Base-by-base conservation (phyloP, 441 rosid genomes). In the Iberis amara region DNA sequence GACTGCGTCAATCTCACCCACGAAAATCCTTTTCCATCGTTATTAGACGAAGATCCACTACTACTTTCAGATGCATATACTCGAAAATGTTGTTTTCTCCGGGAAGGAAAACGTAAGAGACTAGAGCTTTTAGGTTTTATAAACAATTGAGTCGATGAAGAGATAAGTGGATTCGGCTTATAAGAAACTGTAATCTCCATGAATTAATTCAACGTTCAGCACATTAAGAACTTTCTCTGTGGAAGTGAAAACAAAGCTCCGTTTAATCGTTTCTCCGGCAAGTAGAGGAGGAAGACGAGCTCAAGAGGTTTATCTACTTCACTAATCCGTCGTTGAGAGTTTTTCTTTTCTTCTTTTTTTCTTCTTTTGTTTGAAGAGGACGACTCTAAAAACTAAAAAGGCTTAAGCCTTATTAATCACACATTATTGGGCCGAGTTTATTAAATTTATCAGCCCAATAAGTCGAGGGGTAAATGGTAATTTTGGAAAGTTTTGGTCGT, bases 1-100 rank as follows among this genome's bases (percentile, higher is more conserved):
- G 85, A 74, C 57, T 62, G 72, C 33, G 57, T 41, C 15, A 87
- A 49, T 8, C 65, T 70, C 60, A 35, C 61, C 97, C 95, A 86
- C 21, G 86, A 78, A 51, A 80, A 76, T 35, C 78, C 83, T 18
- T 3, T 18, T 45, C 64, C 76, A 24, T 39, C 21, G 32, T 55
- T 61, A 27, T 61, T 44, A 55, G 66, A 66, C 21, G 71, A 52
- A 11, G 85, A 61, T 36, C 81, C 79, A 61, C 49, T 61, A 24
- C 65, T 58, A 52, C 57, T 70, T 6, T 74, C 61, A 38, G 96
- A 82, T 10, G 79, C 77, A 55, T 58, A 53, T 27, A 75, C 78
- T 35, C 70, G 79, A 51, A 78, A 68, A 30, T 8, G 23, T 21
- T 44, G 68, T 4, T 53, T 74, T 46, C 45, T 62, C 37, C 73